Conservation (phyloP, 306 rosid genomes). For the Prunus dulcis region DNA sequence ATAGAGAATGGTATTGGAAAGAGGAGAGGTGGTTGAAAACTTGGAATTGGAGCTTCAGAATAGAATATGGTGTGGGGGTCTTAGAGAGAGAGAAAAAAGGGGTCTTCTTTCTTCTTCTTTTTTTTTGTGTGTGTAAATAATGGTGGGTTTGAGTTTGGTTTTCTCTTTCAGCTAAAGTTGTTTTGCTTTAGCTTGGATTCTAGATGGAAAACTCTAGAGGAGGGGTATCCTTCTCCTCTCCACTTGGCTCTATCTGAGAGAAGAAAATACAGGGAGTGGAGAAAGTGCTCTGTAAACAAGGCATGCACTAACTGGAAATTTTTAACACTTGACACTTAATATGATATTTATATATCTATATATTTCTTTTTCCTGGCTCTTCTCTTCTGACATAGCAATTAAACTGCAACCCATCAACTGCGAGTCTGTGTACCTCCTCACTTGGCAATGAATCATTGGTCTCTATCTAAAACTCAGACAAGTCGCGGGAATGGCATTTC, state of each 20-base stretch:
- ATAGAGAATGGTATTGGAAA: slow-evolving; percentile 24
- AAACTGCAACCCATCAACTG: slow-evolving; percentile 1
- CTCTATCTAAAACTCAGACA: neutral
- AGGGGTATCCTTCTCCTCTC: slow-evolving; percentile 2
- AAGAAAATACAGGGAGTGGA: neutral
- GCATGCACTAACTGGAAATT: slow-evolving; percentile 22
- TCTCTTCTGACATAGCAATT: slow-evolving; percentile 19
- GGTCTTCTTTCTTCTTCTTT: neutral
- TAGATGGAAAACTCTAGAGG: slow-evolving; percentile 10
- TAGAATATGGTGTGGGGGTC: slow-evolving; percentile 31
- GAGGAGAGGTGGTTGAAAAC: slow-evolving; percentile 35
- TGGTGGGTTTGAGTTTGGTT: slow-evolving; percentile 2
- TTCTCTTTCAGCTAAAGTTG: neutral
- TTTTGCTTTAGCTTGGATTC: slow-evolving; percentile 1
- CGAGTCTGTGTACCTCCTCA: neutral
- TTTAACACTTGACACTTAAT: neutral
- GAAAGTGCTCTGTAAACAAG: slow-evolving; percentile 16
- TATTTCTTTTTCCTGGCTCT: neutral
- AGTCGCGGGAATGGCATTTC: neutral
- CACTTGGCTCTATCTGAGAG: slow-evolving; percentile 19
- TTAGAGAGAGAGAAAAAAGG: neutral
- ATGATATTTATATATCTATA: neutral
- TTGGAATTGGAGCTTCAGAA: slow-evolving; percentile 31
- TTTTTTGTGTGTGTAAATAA: slow-evolving; percentile 2
- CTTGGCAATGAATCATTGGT: slow-evolving; percentile 3